phyloP scores from a whole-genome alignment of 2,329 filamentous ascomycete species.

The Nakataea oryzae region DNA sequence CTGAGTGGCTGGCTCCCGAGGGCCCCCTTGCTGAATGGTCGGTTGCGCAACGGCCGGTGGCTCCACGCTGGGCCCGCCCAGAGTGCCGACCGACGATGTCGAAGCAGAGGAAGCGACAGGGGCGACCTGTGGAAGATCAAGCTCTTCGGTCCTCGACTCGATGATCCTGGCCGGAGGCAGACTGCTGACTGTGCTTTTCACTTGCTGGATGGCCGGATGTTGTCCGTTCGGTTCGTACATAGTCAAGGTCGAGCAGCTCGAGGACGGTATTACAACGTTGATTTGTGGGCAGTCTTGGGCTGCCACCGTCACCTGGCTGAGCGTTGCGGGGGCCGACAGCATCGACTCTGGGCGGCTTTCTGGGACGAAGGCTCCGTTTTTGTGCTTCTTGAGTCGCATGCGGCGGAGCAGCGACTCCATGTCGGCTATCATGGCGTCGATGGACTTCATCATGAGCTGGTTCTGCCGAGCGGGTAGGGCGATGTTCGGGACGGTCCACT shows the following conservation, averaged over 20 bases:
- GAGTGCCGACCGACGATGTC: not conserved
- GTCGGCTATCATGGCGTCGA: not conserved
- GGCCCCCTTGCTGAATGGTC: too few relatives aligned
- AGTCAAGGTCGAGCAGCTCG: not conserved
- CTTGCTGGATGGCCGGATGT: not conserved
- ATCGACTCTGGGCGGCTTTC: not conserved
- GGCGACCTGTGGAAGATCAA: not conserved
- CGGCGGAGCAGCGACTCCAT: not conserved
- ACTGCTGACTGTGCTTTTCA: not conserved
- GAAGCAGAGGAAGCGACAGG: not conserved
- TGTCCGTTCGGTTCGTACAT: not conserved
- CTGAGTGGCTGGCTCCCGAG: too few relatives aligned
- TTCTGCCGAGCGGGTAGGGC: not conserved
- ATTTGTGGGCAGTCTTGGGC: not conserved
- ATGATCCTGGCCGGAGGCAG: not conserved
- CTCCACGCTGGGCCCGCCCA: not conserved
- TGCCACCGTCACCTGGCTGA: not conserved
- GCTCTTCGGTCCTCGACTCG: not conserved
- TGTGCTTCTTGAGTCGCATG: not conserved
- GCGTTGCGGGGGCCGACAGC: not conserved
- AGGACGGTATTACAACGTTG: not conserved
- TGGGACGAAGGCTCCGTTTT: not conserved
- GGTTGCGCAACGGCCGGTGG: too few relatives aligned
- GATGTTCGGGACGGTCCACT: slow-evolving; percentile 2
- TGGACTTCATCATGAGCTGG: not conserved